phyloP scores from a whole-genome alignment of 2,329 filamentous ascomycete genomes.

The Aureobasidium musti region DNA sequence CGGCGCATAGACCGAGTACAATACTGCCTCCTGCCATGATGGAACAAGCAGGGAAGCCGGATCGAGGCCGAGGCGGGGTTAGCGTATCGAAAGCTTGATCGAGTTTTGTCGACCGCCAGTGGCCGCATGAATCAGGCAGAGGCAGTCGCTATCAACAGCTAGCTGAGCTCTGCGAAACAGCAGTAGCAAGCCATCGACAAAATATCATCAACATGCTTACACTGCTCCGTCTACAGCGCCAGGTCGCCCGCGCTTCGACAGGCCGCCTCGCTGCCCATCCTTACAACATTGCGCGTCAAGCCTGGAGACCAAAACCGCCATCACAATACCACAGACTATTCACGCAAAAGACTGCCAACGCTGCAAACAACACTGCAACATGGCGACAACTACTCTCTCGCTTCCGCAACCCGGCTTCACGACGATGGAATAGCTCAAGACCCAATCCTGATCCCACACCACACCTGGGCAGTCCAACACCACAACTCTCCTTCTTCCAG shows the following conservation, averaged over 20 bases:
- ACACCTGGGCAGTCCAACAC: constrained; percentile 38
- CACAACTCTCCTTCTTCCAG: constrained; percentile 52
- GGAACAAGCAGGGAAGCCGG: background rate
- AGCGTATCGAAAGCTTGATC: constrained; percentile 13
- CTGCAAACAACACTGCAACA: background rate
- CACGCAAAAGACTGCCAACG: background rate
- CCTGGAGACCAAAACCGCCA: constrained; percentile 12
- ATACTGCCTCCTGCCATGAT: background rate
- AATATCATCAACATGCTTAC: background rate
- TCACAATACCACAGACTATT: constrained; percentile 6
- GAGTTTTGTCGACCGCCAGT: background rate
- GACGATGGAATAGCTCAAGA: constrained; percentile 44
- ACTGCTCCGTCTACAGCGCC: background rate
- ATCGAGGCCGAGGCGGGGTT: constrained; percentile 17
- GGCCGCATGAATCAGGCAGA: constrained; percentile 19
- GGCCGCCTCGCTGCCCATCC: constrained; percentile 1
- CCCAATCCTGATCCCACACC: constrained; percentile 41
- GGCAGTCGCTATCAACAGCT: constrained; percentile 2
- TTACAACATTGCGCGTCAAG: background rate
- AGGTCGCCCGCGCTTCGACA: background rate
- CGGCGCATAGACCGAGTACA: background rate
- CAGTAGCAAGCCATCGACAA: constrained; percentile 1
- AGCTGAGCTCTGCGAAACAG: constrained; percentile 16
- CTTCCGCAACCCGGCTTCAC: constrained; percentile 1
- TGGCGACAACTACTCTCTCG: constrained; percentile 18